Conservation (phyloP, 257 asterid genomes). For the Solanum virginianum region DNA sequence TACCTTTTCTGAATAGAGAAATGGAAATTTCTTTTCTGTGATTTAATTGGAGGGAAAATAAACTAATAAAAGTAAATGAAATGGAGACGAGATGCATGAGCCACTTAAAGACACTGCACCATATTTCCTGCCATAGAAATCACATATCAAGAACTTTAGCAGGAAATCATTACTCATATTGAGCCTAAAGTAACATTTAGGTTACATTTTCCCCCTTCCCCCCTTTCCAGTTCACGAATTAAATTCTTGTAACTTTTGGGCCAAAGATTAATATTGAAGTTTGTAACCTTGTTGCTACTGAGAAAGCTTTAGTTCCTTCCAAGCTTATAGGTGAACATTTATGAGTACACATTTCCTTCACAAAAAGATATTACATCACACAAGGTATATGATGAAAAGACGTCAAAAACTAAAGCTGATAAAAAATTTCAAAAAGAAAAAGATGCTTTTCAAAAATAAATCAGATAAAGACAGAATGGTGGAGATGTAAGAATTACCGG, state of each 20-base stretch:
- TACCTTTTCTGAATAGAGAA: background rate
- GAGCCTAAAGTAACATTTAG: background rate
- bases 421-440: background rate
- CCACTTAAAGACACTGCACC: background rate
- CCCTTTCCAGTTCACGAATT: background rate
- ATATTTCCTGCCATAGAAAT: background rate
- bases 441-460: background rate
- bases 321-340: background rate
- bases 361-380: background rate
- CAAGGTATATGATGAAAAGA: background rate
- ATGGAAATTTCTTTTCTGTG: background rate
- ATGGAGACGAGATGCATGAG: background rate
- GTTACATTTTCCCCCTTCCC: background rate
- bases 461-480: background rate
- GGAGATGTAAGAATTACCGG: constrained; percentile 33
- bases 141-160: background rate
- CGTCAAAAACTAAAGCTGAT: background rate
- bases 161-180: background rate
- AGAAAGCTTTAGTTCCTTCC: background rate
- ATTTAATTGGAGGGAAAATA: background rate
- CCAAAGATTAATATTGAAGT: background rate
- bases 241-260: background rate
- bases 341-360: background rate
- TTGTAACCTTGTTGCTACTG: background rate
- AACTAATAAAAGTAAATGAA: background rate